These are phyloP conservation scores for Eutypa lata DNA, from an alignment of 2,329 filamentous ascomycete genomes.

Conservation along the genomic window DNA sequence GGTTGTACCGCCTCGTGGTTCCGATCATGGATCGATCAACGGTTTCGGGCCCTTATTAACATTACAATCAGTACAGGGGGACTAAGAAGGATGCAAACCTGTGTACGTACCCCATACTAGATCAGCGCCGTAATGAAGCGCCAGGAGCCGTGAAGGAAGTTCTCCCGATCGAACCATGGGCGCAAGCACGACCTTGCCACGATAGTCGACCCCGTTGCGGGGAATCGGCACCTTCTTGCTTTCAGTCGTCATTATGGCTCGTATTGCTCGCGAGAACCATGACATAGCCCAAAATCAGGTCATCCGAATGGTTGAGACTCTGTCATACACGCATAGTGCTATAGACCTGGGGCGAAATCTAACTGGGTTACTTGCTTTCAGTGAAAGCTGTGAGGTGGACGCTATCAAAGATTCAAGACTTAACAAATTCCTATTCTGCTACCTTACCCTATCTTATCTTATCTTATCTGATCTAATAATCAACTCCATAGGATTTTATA, in stretches of 20 bases:
- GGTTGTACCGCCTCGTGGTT: constrained; percentile 73
- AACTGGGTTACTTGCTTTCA: too few species aligned
- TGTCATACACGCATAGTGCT: neutral
- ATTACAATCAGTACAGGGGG: neutral
- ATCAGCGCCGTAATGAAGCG: constrained; percentile 93
- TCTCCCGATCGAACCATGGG: constrained; percentile 99
- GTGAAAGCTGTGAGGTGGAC: too few species aligned
- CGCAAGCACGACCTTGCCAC: constrained; percentile 88
- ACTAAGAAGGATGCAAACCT: neutral
- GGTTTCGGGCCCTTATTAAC: constrained; percentile 74
- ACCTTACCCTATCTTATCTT: neutral
- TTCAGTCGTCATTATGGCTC: constrained; percentile 56
- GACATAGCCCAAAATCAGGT: constrained; percentile 18
- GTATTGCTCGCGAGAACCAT: constrained; percentile 26
- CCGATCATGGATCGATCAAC: constrained; percentile 91
- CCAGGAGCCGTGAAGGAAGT: constrained; percentile 81
- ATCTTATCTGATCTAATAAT: neutral
- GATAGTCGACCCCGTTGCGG: constrained; percentile 84
- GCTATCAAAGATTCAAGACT: too few species aligned
- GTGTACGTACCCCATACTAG: constrained; percentile 76
- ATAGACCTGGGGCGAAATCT: neutral
- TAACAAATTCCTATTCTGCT: too few species aligned
- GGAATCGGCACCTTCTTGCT: constrained; percentile 78
- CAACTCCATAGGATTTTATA: too few species aligned
- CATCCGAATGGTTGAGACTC: too few species aligned